These are phyloP conservation scores for Xanthoconium stramineum DNA, from an alignment of 768 basidiomycete species.

Conservation along the genomic window DNA sequence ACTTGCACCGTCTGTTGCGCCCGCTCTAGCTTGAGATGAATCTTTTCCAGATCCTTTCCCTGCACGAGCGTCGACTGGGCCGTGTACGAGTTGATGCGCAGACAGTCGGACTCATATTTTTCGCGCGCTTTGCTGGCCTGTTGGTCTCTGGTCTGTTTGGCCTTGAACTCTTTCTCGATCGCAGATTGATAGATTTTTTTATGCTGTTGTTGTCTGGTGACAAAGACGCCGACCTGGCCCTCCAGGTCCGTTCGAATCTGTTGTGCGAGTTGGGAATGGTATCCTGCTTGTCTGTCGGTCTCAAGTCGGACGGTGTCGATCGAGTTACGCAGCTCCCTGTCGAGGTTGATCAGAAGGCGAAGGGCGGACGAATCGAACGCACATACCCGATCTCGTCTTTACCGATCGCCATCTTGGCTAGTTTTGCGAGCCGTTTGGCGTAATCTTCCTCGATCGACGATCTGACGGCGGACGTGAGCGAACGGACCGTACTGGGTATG, in stretches of 20 bases:
- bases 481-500: not conserved
- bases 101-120: slow-evolving; percentile 90
- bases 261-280: slow-evolving; percentile 69
- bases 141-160: slow-evolving; percentile 80
- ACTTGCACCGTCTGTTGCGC: slow-evolving; percentile 85
- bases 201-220: slow-evolving; percentile 62
- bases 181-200: slow-evolving; percentile 68
- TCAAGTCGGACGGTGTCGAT: slow-evolving; percentile 79
- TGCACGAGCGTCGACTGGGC: slow-evolving; percentile 89
- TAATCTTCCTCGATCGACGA: slow-evolving; percentile 94
- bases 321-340: slow-evolving; percentile 77
- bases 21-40: slow-evolving; percentile 80
- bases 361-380: not conserved
- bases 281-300: slow-evolving; percentile 77
- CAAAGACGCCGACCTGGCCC: slow-evolving; percentile 55
- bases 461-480: slow-evolving; percentile 38
- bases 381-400: slow-evolving; percentile 92
- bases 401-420: slow-evolving; percentile 75
- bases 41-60: slow-evolving; percentile 90
- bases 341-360: slow-evolving; percentile 4
- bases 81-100: slow-evolving; percentile 90
- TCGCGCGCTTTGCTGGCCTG: slow-evolving; percentile 88
- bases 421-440: slow-evolving; percentile 75
- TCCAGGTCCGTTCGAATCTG: slow-evolving; percentile 80
- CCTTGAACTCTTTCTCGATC: slow-evolving; percentile 90